phyloP scores from a whole-genome alignment of 345 rosid species.

The Geranium rotundifolium region DNA sequence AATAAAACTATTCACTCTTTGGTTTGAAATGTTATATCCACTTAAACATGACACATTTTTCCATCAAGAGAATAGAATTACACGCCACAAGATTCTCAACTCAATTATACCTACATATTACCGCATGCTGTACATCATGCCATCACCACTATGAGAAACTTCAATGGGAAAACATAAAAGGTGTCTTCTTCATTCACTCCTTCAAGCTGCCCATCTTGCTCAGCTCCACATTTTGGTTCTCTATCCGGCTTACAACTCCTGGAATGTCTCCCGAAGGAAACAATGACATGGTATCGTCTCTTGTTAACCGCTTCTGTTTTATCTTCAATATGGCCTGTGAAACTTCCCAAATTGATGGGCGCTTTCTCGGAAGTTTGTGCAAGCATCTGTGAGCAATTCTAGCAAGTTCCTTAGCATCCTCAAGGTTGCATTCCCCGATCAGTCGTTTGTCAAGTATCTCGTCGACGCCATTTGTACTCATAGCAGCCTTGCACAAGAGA shows the following conservation, averaged over 20 bases:
- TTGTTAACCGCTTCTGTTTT: constrained; percentile 32
- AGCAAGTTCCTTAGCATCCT: constrained; percentile 66
- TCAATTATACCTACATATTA: no score
- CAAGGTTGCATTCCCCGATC: constrained; percentile 42
- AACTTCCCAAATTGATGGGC: constrained; percentile 74
- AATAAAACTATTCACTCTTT: no score
- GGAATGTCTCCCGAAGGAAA: constrained; percentile 34
- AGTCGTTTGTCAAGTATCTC: constrained; percentile 74
- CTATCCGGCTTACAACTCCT: constrained; percentile 51
- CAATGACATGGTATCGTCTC: constrained; percentile 27
- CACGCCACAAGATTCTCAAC: no score
- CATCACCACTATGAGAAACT: no score
- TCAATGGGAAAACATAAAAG: no score
- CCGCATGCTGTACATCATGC: no score
- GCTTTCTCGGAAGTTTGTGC: constrained; percentile 58
- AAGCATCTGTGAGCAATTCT: constrained; percentile 58
- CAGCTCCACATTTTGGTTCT: constrained; percentile 64
- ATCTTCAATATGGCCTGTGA: constrained; percentile 69
- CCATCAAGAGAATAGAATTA: no score
- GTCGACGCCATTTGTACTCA: constrained; percentile 75
- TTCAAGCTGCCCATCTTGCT: constrained; percentile 33
- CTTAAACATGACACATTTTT: no score
- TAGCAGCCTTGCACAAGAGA: constrained; percentile 42
- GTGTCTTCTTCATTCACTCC: constrained; percentile 15
- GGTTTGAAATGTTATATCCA: no score